These are phyloP conservation scores for Canavalia gladiata DNA, from an alignment of 306 rosid species.

Conservation along the genomic window DNA sequence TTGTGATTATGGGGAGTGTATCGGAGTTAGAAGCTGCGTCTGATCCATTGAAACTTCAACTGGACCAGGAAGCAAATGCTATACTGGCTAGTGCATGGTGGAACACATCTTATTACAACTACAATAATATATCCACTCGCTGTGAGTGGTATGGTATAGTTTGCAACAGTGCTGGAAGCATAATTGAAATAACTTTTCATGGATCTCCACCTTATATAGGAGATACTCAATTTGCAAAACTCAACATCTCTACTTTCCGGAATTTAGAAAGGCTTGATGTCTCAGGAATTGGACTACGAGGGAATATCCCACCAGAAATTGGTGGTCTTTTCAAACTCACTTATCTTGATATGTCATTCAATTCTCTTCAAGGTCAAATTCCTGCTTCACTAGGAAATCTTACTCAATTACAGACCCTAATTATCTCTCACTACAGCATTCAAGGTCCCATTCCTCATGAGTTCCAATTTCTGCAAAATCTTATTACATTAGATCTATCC, in stretches of 20 bases:
- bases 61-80: slow-evolving; percentile 9
- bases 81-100: slow-evolving; percentile 25
- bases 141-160: not conserved
- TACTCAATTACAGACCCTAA: not conserved
- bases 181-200: not conserved
- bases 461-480: not conserved
- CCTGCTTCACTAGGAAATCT: not conserved
- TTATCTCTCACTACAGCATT: not conserved
- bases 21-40: not conserved
- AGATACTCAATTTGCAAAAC: not conserved
- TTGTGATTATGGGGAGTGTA: not conserved
- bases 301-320: slow-evolving; percentile 4
- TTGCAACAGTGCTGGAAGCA: slow-evolving; percentile 32
- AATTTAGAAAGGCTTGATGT: slow-evolving; percentile 11
- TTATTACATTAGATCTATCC: not conserved
- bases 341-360: not conserved
- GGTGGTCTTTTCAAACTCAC: not conserved
- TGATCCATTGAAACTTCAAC: not conserved
- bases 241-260: not conserved
- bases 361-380: not conserved
- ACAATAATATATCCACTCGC: too few relatives aligned
- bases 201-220: too few relatives aligned
- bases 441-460: not conserved
- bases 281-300: rapidly evolving
- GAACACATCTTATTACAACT: not conserved